Percentiles rank a stretch among this genome's conserved stretches.
phyloP scores from a whole-genome alignment of 257 asterid genomes.

The Gentiana macrophylla region DNA sequence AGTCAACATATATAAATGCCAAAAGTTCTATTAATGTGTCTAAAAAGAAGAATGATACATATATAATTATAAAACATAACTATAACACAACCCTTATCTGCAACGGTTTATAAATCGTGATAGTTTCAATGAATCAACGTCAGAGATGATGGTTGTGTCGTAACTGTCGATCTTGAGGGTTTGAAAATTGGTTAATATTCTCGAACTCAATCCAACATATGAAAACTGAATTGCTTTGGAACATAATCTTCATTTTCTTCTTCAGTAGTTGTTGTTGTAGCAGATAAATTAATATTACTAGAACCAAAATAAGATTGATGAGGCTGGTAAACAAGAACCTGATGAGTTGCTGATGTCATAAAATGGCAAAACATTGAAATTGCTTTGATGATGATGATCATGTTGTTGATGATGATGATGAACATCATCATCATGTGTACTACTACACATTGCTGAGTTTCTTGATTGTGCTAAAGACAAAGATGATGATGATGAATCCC shows the following conservation, averaged over 20 bases:
- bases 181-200: conserved; percentile 18
- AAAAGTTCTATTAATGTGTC: no score
- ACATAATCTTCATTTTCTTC: conserved; percentile 25
- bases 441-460: conserved; percentile 14
- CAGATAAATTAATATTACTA: conserved; percentile 7
- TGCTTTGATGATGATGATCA: conserved; percentile 38
- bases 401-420: no score
- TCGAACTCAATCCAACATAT: conserved; percentile 21
- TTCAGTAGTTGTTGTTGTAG: no score
- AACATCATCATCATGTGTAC: no score
- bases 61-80: no score
- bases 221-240: conserved; percentile 29
- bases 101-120: no score
- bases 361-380: conserved; percentile 29
- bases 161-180: conserved; percentile 26
- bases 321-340: conserved; percentile 46
- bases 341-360: conserved; percentile 23
- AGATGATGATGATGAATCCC: conserved; percentile 59
- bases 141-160: no score
- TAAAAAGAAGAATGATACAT: no score
- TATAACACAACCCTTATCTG: no score
- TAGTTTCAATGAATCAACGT: no score
- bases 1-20: no score
- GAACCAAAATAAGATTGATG: conserved; percentile 48
- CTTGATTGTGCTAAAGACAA: conserved; percentile 42